Percentiles rank a stretch among this genome's conserved stretches.
phyloP scores from a whole-genome alignment of 805 yeast genomes.

The Kuraishia ogatae region DNA sequence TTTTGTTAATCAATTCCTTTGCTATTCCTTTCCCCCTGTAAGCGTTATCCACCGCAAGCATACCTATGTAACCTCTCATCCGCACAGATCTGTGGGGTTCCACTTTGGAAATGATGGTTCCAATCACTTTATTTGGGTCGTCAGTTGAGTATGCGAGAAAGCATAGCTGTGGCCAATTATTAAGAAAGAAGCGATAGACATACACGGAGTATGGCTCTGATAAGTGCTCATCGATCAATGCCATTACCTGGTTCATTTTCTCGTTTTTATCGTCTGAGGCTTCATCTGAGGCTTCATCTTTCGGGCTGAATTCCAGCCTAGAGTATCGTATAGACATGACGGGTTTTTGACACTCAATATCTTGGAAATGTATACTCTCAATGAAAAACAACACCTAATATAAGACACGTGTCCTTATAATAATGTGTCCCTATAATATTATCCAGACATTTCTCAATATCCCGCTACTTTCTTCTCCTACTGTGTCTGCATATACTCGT shows the following conservation, averaged over 20 bases:
- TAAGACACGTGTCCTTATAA: no score
- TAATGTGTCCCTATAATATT: no score
- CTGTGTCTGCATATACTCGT: no score
- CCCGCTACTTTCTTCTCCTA: no score
- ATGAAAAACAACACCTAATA: no score
- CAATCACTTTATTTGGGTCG: conserved; percentile 37
- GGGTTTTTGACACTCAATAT: background rate
- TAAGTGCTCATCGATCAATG: conserved; percentile 60
- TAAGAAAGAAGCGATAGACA: conserved; percentile 84
- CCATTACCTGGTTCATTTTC: conserved; percentile 42
- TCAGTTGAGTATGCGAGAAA: conserved; percentile 42
- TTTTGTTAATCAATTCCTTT: conserved; percentile 50
- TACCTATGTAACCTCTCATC: conserved; percentile 87
- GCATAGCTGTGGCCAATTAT: conserved; percentile 86
- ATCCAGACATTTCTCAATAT: no score
- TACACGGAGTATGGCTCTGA: conserved; percentile 93
- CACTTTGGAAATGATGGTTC: conserved; percentile 76
- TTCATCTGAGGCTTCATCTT: background rate
- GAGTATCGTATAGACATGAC: conserved; percentile 1
- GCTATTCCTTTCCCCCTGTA: conserved; percentile 82
- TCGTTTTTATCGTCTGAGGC: conserved; percentile 16
- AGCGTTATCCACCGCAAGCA: conserved; percentile 75
- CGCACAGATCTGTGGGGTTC: conserved; percentile 70
- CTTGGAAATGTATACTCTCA: no score
- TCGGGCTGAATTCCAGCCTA: conserved; percentile 1